phyloP scores from a whole-genome alignment of 495 filamentous ascomycete species.

The Saxophila tyrrhenica region DNA sequence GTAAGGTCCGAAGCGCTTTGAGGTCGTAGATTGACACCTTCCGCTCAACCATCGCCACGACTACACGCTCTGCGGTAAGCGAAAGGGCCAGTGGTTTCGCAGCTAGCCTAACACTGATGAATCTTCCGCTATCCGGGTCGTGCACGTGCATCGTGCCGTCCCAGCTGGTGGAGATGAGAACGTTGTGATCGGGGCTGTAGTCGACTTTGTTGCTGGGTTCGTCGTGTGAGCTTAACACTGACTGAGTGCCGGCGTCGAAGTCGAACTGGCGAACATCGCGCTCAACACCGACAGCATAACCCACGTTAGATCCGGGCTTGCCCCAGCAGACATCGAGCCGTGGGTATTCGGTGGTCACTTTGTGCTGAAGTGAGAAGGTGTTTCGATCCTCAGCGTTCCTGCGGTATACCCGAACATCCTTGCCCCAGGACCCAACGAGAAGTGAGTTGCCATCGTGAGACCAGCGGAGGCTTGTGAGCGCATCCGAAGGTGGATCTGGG shows the following conservation, averaged over 20 bases:
- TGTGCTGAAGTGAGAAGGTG: slow-evolving; percentile 1
- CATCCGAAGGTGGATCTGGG: slow-evolving; percentile 68
- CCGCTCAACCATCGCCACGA: slow-evolving; percentile 92
- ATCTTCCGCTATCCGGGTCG: slow-evolving; percentile 37
- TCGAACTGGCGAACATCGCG: slow-evolving; percentile 71
- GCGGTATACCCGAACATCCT: slow-evolving; percentile 83
- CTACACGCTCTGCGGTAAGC: slow-evolving; percentile 66
- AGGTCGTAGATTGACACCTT: slow-evolving; percentile 89
- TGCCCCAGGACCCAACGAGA: slow-evolving; percentile 91
- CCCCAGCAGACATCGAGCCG: slow-evolving; percentile 90
- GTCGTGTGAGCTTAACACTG: slow-evolving; percentile 67
- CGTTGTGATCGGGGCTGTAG: slow-evolving; percentile 59
- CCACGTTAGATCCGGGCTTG: slow-evolving; percentile 54
- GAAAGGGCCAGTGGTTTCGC: slow-evolving; percentile 83
- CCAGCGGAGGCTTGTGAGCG: slow-evolving; percentile 77
- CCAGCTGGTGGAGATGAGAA: slow-evolving; percentile 87
- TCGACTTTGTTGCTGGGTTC: slow-evolving; percentile 71
- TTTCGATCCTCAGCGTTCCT: slow-evolving; percentile 42
- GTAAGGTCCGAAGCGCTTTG: slow-evolving; percentile 44
- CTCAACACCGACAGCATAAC: slow-evolving; percentile 77
- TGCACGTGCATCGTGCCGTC: slow-evolving; percentile 82
- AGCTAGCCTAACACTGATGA: slow-evolving; percentile 54
- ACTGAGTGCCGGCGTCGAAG: slow-evolving; percentile 54
- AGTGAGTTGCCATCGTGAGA: slow-evolving; percentile 62
- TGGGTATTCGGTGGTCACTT: slow-evolving; percentile 55